phyloP scores from a whole-genome alignment of 106 monocot species.

The Narthecium ossifragum region DNA sequence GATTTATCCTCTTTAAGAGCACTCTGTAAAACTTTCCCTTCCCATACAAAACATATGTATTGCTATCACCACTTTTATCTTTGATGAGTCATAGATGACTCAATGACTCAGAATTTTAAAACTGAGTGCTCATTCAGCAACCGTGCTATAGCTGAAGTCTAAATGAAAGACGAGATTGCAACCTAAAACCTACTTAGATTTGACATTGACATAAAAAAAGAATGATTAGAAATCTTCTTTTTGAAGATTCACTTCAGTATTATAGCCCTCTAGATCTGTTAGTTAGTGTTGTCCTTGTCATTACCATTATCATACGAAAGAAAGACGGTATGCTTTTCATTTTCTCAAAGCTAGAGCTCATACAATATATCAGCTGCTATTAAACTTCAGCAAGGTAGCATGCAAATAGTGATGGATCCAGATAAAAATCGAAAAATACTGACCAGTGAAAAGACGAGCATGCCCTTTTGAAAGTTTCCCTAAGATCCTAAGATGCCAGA shows the following conservation, averaged over 20 bases:
- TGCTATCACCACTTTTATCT: no score
- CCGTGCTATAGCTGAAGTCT: no score
- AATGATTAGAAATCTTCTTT: background rate
- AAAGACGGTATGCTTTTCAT: background rate
- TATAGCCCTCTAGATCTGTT: background rate
- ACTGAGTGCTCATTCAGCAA: no score
- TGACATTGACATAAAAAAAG: background rate
- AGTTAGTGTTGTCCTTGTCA: background rate
- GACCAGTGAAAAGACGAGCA: background rate
- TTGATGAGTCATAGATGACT: no score
- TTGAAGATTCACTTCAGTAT: background rate
- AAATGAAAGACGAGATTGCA: background rate
- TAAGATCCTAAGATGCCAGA: background rate
- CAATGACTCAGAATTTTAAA: no score
- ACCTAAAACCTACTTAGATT: background rate
- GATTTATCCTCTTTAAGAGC: no score
- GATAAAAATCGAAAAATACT: background rate
- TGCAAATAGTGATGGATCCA: background rate
- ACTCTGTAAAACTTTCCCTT: no score
- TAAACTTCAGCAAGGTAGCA: background rate
- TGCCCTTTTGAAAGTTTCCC: background rate
- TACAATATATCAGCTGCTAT: background rate
- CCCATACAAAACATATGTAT: no score
- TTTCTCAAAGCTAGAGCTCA: background rate
- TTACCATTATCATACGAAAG: background rate